Evolutionary conservation across 108 stramenopile species (phyloP), one percentile per base, ranked within the genome.

Genomic region (Nitzschia putrida): DNA sequence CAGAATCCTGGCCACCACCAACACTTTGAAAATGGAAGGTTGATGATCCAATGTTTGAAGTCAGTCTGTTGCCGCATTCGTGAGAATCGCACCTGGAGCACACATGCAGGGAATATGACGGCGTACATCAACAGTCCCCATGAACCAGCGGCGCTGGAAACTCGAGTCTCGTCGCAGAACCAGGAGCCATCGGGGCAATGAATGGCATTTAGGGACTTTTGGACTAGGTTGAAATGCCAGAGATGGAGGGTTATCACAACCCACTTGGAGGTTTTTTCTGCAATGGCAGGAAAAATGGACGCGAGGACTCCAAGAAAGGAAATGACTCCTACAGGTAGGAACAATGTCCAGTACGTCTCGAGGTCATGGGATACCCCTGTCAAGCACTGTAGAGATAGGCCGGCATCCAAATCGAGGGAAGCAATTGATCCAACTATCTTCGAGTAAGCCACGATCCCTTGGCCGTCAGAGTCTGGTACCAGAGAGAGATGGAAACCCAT

Each of bases 1-100:
- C 42, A 58, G 53, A 69, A 44, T 23, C 43, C 68, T 21, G 68
- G 54, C 75, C 75, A 76, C 75, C 68, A 69, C 68, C 68, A 76
- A 38, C 51, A 66, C 3, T 39, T 34, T 10, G 11, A 12, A 53
- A 39, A 52, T 18, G 16, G 24, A 2, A 53, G 34, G 51, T 37
- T n/a, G 13, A 4, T 42, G 23, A 20, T 64, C 63, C 63, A 64
- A 14, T 49, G 47, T 18, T 16, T 34, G 29, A 34, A 34, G 29
- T 34, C 29, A 34, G 55, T 56, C 22, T 56, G 22, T 8, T 56
- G n/a, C 8, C 34, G 50, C 3, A 57, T 56, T 11, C 14, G 12
- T 13, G 37, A 26, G 14, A 44, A 53, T 25, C 61, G 63, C 18
- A 13, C 25, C 44, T 41, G 47, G n/a, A 67, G 25, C 26, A 74